Evolutionary conservation across 1,139 yeast species (phyloP).

Genomic region (Nematodospora anomalae): DNA sequence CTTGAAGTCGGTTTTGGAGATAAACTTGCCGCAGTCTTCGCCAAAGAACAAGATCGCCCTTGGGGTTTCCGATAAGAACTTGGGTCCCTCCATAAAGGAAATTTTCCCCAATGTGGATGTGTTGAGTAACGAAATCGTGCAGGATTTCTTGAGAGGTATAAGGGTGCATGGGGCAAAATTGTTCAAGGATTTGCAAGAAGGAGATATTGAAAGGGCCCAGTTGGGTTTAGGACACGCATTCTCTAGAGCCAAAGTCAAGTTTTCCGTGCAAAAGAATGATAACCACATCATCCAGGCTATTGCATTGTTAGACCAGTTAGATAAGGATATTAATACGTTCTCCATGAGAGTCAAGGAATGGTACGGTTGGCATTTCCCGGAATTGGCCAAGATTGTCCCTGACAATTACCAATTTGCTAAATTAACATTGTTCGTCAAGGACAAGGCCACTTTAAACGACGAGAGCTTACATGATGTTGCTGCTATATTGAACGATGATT

Average conservation of each 20-base stretch:
- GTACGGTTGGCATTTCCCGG: conserved; percentile 99
- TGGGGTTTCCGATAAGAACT: conserved; percentile 92
- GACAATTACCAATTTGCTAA: conserved; percentile 90
- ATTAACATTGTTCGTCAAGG: conserved; percentile 79
- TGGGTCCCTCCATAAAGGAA: conserved; percentile 97
- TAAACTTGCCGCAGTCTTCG: conserved; percentile 86
- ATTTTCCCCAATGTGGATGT: conserved; percentile 85
- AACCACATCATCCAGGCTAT: conserved; percentile 98
- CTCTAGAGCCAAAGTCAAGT: conserved; percentile 98
- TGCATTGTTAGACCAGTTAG: conserved; percentile 93
- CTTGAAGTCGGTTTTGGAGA: conserved; percentile 83
- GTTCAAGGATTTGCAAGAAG: conserved; percentile 87
- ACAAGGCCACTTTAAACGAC: conserved; percentile 79
- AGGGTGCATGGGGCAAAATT: conserved; percentile 88
- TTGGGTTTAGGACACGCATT: conserved; percentile 98
- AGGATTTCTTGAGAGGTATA: conserved; percentile 92
- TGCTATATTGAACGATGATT: conserved; percentile 86
- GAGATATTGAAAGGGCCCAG: conserved; percentile 97
- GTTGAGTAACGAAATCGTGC: conserved; percentile 86
- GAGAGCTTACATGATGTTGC: conserved; percentile 89
- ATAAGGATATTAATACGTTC: conserved; percentile 94
- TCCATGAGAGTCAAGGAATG: conserved; percentile 99
- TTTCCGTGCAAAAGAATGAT: conserved; percentile 96
- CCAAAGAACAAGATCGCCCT: conserved; percentile 64
- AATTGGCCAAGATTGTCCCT: conserved; percentile 92